Conservation (phyloP, 2,329 filamentous ascomycete genomes). For the Tolypocladium inflatum region DNA sequence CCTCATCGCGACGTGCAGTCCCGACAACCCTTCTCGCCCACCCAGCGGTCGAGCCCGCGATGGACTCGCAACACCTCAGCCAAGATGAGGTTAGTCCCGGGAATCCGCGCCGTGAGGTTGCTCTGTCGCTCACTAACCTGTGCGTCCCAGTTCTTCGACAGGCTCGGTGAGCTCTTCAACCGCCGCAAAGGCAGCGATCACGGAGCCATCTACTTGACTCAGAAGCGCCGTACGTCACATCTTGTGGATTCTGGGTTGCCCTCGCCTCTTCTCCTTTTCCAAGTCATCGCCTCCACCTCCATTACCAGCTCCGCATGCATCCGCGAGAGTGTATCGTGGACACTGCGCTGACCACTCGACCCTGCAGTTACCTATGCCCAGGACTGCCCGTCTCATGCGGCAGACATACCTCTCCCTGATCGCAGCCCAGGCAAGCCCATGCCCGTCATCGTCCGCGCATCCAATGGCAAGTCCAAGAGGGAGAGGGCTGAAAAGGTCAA, state of each 20-base stretch:
- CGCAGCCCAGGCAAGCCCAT: conserved; percentile 48
- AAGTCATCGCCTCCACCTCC: neutral
- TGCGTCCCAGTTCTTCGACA: conserved; percentile 59
- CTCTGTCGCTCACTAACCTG: neutral
- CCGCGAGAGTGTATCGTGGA: neutral
- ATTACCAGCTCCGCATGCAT: no score
- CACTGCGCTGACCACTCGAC: neutral
- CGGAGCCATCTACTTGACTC: conserved; percentile 64
- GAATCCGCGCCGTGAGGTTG: neutral
- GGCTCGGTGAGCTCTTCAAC: conserved; percentile 59
- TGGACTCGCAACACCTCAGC: conserved; percentile 21
- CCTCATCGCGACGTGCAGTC: neutral
- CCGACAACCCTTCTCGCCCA: neutral
- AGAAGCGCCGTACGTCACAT: conserved; percentile 59
- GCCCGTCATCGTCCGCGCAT: conserved; percentile 73
- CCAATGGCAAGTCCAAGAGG: conserved; percentile 63
- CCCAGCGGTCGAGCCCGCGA: neutral
- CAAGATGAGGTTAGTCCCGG: conserved; percentile 27
- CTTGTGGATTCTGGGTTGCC: neutral
- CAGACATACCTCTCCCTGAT: conserved; percentile 49
- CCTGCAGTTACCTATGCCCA: conserved; percentile 32
- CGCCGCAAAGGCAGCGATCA: conserved; percentile 58
- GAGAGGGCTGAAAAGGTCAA: conserved; percentile 55
- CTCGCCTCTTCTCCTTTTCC: neutral
- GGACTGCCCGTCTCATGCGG: conserved; percentile 30